Evolutionary conservation across 805 yeast species (phyloP), one percentile per base, ranked within the genome.

Genomic region (Lachancea cidri): DNA sequence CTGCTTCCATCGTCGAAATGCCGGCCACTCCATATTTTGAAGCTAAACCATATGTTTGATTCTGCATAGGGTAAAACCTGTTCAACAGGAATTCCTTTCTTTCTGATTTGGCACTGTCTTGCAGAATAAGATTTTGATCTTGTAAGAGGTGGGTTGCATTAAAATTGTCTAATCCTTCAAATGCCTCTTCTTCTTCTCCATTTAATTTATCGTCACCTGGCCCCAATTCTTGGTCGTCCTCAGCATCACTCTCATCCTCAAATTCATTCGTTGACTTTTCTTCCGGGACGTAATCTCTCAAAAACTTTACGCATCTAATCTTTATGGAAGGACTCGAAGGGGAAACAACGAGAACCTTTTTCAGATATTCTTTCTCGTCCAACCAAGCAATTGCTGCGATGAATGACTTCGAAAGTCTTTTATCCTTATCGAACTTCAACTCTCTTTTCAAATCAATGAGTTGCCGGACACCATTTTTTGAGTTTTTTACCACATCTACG

Each of bases 401-500:
- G 52, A 75, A 78, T 17, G 77, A 68, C 42, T 72, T 72, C 11
- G 73, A 60, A 18, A 65, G 53, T 36, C 62, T 58, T 15, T 65
- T 59, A 2, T 63, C 66, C 20, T 67, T 64, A 42, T 70, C 76
- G 49, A 78, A 67, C 33, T 72, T 71, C 33, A 82, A 53, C 52
- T 82, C 86, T 25, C 74, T 65, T 49, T 76, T 77, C 48, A 83
- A 64, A 58, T 83, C 89, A 22, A 68, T 58, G 14, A 78, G 72
- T 22, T 81, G 77, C 39, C 89, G 69, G 8, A 82, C 68, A 4
- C 74, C 73, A 50, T 75, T 73, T 31, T 83, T 83, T 0, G 85
- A 83, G 4, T 64, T 62, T 47, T 77, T 76, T 7, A 80, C 65
- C 2, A 75, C 67, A 5, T 65, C 67, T 31, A 79, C 72, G 3